A percentile compares a stretch with the other conserved stretches of the same genome.
Evolutionary conservation across 129 eudicot species (phyloP).

Genomic region (Flaveria linearis): DNA sequence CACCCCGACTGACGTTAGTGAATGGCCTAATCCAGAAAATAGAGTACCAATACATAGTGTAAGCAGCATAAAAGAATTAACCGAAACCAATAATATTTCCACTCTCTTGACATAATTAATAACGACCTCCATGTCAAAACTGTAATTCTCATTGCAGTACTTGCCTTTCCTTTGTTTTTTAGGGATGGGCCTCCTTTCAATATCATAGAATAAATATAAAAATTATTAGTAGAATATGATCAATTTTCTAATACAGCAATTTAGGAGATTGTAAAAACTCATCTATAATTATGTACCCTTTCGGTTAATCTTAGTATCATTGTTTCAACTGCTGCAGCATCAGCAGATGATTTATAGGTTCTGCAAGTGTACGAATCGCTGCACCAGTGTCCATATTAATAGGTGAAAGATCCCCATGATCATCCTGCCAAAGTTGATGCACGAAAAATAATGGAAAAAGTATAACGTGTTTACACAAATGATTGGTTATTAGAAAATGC

Average conservation of each 20-base stretch:
- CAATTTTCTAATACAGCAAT: neutral
- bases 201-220: no score
- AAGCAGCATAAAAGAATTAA: constrained; percentile 71
- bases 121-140: constrained; percentile 93
- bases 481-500: neutral
- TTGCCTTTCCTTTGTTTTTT: constrained; percentile 82
- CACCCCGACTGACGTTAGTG: constrained; percentile 85
- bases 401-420: constrained; percentile 83
- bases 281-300: constrained; percentile 44
- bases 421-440: constrained; percentile 61
- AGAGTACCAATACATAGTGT: constrained; percentile 77
- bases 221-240: constrained; percentile 7
- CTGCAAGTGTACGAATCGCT: constrained; percentile 94
- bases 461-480: neutral
- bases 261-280: neutral
- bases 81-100: constrained; percentile 96
- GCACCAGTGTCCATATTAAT: constrained; percentile 98
- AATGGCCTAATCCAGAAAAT: constrained; percentile 90
- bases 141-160: constrained; percentile 51
- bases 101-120: constrained; percentile 89
- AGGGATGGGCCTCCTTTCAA: constrained; percentile 76
- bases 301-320: constrained; percentile 78
- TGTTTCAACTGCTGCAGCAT: constrained; percentile 87
- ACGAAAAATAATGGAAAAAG: neutral
- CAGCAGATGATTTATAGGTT: constrained; percentile 89